phyloP scores from a whole-genome alignment of 2,329 filamentous ascomycete genomes.

The Alternaria longipes region DNA sequence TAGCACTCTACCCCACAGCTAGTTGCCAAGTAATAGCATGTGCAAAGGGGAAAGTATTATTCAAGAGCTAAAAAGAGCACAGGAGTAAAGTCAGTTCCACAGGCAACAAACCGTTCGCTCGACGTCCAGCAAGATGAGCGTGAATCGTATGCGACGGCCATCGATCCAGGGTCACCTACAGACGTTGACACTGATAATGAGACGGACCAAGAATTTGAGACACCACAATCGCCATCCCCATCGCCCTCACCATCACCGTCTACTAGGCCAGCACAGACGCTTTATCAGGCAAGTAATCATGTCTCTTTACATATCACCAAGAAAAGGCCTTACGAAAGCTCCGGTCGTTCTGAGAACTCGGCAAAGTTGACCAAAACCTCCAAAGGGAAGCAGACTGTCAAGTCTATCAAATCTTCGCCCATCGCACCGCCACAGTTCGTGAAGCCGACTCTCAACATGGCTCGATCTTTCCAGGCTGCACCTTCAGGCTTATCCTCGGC shows the following conservation, averaged over 20 bases:
- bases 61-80: conserved; percentile 4
- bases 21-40: background rate
- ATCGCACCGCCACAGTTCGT: conserved; percentile 28
- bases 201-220: conserved; percentile 13
- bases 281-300: conserved; percentile 39
- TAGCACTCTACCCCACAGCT: no score
- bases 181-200: conserved; percentile 42
- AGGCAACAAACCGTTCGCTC: background rate
- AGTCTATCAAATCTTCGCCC: background rate
- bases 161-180: conserved; percentile 40
- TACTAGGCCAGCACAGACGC: conserved; percentile 29
- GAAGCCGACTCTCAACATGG: conserved; percentile 32
- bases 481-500: conserved; percentile 25
- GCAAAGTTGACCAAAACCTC: conserved; percentile 40
- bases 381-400: conserved; percentile 36
- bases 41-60: background rate
- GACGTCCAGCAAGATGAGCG: conserved; percentile 9
- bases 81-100: conserved; percentile 5
- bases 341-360: conserved; percentile 26
- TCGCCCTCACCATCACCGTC: conserved; percentile 33
- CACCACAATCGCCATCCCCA: conserved; percentile 31
- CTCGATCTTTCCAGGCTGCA: conserved; percentile 29
- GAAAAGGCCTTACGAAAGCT: conserved; percentile 37
- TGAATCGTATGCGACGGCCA: conserved; percentile 22
- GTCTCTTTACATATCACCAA: conserved; percentile 24